Conservation (phyloP, 768 basidiomycete genomes). For the Trametes sanguinea region DNA sequence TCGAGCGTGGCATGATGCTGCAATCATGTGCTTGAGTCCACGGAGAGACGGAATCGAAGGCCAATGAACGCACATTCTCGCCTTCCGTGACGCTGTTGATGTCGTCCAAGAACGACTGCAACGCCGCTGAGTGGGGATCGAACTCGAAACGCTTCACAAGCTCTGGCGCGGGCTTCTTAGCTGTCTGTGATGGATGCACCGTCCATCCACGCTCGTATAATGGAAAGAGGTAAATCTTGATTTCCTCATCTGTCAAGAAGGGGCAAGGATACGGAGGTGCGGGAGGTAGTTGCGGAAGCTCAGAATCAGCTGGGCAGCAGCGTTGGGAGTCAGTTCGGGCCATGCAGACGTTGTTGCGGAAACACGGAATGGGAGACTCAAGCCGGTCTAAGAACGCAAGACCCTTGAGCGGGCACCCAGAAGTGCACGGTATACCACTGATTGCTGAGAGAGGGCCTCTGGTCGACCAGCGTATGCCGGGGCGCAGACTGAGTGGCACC, state of each 20-base stretch:
- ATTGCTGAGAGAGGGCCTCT: too few species aligned
- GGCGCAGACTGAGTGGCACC: too few species aligned
- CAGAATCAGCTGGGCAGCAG: too few species aligned
- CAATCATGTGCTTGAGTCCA: background rate
- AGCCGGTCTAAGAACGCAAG: too few species aligned
- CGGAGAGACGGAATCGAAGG: background rate
- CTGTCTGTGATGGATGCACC: background rate
- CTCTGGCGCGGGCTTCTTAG: constrained; percentile 4
- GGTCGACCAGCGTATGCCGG: too few species aligned
- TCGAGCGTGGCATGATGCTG: constrained; percentile 10
- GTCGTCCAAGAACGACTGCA: background rate
- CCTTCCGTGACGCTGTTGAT: background rate
- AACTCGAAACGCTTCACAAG: constrained; percentile 18
- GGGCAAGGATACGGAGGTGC: constrained; percentile 26
- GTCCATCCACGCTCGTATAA: constrained; percentile 21
- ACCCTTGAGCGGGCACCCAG: too few species aligned
- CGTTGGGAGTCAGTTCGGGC: background rate
- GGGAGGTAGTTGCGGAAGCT: constrained; percentile 15
- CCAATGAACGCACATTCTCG: constrained; percentile 14
- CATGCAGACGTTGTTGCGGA: too few species aligned
- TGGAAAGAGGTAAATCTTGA: constrained; percentile 13
- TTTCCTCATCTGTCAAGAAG: constrained; percentile 22
- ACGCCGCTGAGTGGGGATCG: background rate
- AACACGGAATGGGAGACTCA: too few species aligned
- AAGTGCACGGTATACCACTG: too few species aligned